Conservation (phyloP, 1,284 basidiomycete species). For the Naganishia sp. region DNA sequence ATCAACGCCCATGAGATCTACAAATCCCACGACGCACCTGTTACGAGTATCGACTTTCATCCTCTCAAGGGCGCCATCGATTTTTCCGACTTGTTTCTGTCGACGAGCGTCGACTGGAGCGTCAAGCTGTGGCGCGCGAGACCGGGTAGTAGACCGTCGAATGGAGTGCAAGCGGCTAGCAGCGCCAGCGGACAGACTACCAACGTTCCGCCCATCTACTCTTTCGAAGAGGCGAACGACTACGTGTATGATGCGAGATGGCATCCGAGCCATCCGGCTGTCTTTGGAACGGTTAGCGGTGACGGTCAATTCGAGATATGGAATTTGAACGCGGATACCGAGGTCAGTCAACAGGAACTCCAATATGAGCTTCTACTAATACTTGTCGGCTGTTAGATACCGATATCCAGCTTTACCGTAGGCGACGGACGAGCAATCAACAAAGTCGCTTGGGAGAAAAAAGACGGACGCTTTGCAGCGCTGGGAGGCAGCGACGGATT, state of each 20-base stretch:
- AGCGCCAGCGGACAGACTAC: slow-evolving; percentile 28
- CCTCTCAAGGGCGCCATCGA: slow-evolving; percentile 86
- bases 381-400: slow-evolving; percentile 40
- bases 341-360: slow-evolving; percentile 62
- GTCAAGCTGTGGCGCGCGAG: slow-evolving; percentile 87
- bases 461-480: slow-evolving; percentile 78
- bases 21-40: slow-evolving; percentile 85
- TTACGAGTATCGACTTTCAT: slow-evolving; percentile 93
- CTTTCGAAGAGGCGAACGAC: slow-evolving; percentile 94
- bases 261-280: slow-evolving; percentile 91
- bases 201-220: slow-evolving; percentile 71
- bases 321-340: slow-evolving; percentile 92
- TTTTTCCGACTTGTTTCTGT: slow-evolving; percentile 92
- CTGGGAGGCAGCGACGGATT: slow-evolving; percentile 89
- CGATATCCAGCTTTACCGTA: slow-evolving; percentile 46
- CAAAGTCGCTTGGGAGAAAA: slow-evolving; percentile 90
- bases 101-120: slow-evolving; percentile 90
- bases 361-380: not conserved
- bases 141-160: slow-evolving; percentile 26
- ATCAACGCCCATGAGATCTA: slow-evolving; percentile 89
- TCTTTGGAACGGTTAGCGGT: slow-evolving; percentile 93
- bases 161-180: slow-evolving; percentile 56
- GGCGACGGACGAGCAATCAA: slow-evolving; percentile 77
- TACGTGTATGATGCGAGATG: slow-evolving; percentile 99
- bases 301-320: slow-evolving; percentile 93